phyloP scores from a whole-genome alignment of 2,329 filamentous ascomycete species.

The Fusarium sp. region DNA sequence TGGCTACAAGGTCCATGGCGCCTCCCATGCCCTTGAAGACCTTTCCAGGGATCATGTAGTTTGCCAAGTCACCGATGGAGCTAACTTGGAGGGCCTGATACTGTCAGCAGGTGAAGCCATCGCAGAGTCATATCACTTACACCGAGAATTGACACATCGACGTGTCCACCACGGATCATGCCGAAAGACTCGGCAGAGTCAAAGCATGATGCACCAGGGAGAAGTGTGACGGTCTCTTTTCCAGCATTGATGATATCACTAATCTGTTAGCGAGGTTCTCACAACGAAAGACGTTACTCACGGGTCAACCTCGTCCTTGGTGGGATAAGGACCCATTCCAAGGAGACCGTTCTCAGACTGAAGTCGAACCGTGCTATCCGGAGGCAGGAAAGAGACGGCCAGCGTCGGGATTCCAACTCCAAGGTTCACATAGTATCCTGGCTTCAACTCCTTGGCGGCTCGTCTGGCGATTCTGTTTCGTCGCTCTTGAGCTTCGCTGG shows the following conservation, averaged over 20 bases:
- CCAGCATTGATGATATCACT: constrained; percentile 86
- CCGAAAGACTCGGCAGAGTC: constrained; percentile 85
- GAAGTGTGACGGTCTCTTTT: constrained; percentile 86
- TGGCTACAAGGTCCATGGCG: constrained; percentile 79
- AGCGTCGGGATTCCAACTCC: constrained; percentile 89
- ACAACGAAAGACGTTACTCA: constrained; percentile 40
- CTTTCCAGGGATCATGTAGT: constrained; percentile 92
- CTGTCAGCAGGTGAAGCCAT: constrained; percentile 13
- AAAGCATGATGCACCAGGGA: constrained; percentile 81
- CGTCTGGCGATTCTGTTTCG: constrained; percentile 80
- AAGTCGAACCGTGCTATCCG: constrained; percentile 79
- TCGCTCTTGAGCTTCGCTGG: constrained; percentile 62
- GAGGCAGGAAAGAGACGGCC: constrained; percentile 80
- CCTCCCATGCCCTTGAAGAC: constrained; percentile 90
- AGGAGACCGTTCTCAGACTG: constrained; percentile 90
- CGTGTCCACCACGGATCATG: constrained; percentile 88
- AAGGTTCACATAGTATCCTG: constrained; percentile 84
- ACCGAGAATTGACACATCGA: constrained; percentile 86
- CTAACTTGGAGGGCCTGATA: constrained; percentile 78
- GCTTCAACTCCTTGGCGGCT: constrained; percentile 83
- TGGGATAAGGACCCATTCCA: constrained; percentile 85
- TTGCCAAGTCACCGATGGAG: constrained; percentile 82
- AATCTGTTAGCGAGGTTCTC: constrained; percentile 8
- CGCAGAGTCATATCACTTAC: constrained; percentile 47
- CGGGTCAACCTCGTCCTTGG: constrained; percentile 76